Evolutionary conservation across 2,329 filamentous ascomycete species (phyloP).

Genomic region (Aureobasidium sp.): DNA sequence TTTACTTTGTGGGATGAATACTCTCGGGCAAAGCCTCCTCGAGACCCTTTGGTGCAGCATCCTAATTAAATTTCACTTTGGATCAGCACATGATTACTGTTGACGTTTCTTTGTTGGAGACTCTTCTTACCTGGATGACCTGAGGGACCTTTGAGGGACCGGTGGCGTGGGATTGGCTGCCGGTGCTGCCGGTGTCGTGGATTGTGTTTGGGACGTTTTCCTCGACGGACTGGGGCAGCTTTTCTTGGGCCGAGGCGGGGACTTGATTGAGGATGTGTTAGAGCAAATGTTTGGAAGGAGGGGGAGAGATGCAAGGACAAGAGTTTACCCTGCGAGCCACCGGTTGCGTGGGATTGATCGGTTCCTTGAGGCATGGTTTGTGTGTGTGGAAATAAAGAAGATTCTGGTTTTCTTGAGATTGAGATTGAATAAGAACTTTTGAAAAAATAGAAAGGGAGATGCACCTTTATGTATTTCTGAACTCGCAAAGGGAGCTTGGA

Average conservation of each 20-base stretch:
- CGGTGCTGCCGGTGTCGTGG: slow-evolving; percentile 4
- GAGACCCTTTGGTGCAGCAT: background rate
- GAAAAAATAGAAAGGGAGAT: background rate
- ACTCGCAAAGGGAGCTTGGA: too few relatives aligned
- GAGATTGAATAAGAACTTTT: background rate
- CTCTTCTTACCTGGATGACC: background rate
- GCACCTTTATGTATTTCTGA: too few relatives aligned
- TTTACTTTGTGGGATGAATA: background rate
- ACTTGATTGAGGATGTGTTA: background rate
- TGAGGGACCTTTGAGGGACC: slow-evolving; percentile 10
- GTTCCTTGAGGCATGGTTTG: slow-evolving; percentile 14
- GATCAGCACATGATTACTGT: background rate
- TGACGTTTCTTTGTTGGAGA: too few relatives aligned
- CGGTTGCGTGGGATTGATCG: slow-evolving; percentile 14
- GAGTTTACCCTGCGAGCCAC: slow-evolving; percentile 10
- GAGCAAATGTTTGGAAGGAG: background rate
- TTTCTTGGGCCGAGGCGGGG: background rate
- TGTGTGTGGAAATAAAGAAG: background rate
- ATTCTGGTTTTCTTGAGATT: background rate
- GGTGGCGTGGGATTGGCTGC: slow-evolving; percentile 4
- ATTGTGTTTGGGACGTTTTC: slow-evolving; percentile 9
- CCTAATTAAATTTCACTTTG: background rate
- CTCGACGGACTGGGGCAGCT: background rate
- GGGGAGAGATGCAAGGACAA: too few relatives aligned
- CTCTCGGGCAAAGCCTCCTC: slow-evolving; percentile 4